Evolutionary conservation across 2,329 filamentous ascomycete species (phyloP).

Genomic region (Penicillium sp.): DNA sequence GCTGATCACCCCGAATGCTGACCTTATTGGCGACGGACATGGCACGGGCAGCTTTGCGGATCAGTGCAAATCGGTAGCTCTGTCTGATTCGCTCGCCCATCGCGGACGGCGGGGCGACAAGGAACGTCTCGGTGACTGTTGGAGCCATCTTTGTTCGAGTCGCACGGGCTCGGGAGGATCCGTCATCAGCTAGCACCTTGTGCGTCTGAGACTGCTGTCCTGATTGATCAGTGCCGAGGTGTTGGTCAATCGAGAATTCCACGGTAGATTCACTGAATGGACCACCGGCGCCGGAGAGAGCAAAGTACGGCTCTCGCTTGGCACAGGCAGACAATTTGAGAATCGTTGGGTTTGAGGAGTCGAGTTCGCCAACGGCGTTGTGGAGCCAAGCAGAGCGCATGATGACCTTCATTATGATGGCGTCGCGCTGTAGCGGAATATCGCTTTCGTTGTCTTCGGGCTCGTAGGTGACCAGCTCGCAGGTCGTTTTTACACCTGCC

Average conservation of each 20-base stretch:
- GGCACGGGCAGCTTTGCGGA: conserved; percentile 82
- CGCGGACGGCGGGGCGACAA: conserved; percentile 54
- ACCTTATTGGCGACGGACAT: conserved; percentile 93
- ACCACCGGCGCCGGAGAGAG: conserved; percentile 61
- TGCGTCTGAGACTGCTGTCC: conserved; percentile 22
- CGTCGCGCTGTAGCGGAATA: conserved; percentile 81
- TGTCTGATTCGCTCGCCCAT: conserved; percentile 62
- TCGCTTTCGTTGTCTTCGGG: conserved; percentile 54
- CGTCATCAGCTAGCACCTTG: conserved; percentile 37
- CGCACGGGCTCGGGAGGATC: conserved; percentile 30
- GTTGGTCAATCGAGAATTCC: conserved; percentile 53
- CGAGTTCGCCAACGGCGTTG: conserved; percentile 51
- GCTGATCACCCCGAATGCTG: conserved; percentile 77
- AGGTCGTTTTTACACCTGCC: conserved; percentile 79
- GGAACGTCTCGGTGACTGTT: conserved; percentile 49
- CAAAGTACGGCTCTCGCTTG: conserved; percentile 62
- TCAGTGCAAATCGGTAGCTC: conserved; percentile 78
- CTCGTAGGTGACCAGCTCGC: conserved; percentile 83
- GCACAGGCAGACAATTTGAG: conserved; percentile 65
- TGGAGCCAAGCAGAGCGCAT: conserved; percentile 62
- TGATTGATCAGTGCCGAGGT: conserved; percentile 20
- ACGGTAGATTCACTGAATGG: conserved; percentile 58
- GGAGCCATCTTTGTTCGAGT: conserved; percentile 38
- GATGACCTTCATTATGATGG: conserved; percentile 85
- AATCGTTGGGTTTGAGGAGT: conserved; percentile 64